Conservation (phyloP, 2,329 filamentous ascomycete genomes). For the Endoconidiophora polonica region DNA sequence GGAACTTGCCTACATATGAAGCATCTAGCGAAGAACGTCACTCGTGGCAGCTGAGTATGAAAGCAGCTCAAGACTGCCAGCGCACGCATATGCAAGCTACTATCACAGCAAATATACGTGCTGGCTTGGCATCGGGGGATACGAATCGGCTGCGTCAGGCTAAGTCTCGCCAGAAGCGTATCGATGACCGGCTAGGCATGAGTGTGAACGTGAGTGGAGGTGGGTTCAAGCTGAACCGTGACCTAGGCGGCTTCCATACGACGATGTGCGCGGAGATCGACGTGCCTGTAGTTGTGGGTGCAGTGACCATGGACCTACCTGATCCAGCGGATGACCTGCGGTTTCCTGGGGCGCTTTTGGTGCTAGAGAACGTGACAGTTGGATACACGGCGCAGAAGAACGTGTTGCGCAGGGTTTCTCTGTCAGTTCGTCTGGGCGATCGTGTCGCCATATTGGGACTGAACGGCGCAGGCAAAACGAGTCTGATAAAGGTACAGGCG, state of each 20-base stretch:
- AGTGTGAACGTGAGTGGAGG: constrained; percentile 55
- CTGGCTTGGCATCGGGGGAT: constrained; percentile 61
- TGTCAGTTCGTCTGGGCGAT: constrained; percentile 58
- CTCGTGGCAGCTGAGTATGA: constrained; percentile 54
- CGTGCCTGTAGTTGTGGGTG: constrained; percentile 45
- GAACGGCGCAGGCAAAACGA: constrained; percentile 72
- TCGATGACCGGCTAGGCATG: constrained; percentile 66
- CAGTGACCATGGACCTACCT: constrained; percentile 40
- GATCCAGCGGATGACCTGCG: constrained; percentile 47
- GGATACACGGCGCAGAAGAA: constrained; percentile 29
- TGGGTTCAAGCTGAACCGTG: constrained; percentile 66
- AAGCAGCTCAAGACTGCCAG: constrained; percentile 36
- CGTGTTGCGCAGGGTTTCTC: constrained; percentile 40
- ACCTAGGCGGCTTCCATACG: constrained; percentile 45
- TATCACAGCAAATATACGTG: constrained; percentile 24
- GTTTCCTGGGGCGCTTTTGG: constrained; percentile 59
- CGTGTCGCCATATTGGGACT: constrained; percentile 60
- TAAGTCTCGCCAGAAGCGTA: constrained; percentile 67
- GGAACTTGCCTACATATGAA: constrained; percentile 58
- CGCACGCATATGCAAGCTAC: too few species aligned
- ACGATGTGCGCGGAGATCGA: constrained; percentile 51
- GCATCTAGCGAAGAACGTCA: constrained; percentile 49
- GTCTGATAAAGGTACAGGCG: constrained; percentile 55
- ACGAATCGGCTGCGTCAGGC: constrained; percentile 77
- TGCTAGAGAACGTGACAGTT: constrained; percentile 52